A percentile compares a stretch with the other conserved stretches of the same genome.
Conservation (phyloP, 2,329 filamentous ascomycete genomes). For the Alternaria gansuensis region DNA sequence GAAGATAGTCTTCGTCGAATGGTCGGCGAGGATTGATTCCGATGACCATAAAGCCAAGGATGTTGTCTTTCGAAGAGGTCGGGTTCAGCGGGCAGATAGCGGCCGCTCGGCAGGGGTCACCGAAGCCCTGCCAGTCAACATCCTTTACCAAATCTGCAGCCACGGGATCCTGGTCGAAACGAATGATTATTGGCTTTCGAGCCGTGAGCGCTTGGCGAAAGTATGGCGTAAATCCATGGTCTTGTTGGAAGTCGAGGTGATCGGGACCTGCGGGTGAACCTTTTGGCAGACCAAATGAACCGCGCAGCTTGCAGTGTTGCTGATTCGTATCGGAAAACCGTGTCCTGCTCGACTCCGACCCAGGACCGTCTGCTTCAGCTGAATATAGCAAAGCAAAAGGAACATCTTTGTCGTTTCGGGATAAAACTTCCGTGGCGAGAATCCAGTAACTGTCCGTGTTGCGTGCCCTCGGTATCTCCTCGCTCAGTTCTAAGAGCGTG, state of each 20-base stretch:
- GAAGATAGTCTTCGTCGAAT: conserved; percentile 53
- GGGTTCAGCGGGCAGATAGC: conserved; percentile 51
- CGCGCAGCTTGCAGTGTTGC: conserved; percentile 35
- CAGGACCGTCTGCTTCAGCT: conserved; percentile 23
- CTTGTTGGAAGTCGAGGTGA: conserved; percentile 33
- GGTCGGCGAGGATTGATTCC: conserved; percentile 53
- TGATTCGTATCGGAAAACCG: conserved; percentile 18
- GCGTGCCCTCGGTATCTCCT: conserved; percentile 73
- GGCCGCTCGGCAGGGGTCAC: conserved; percentile 46
- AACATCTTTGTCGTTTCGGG: conserved; percentile 68
- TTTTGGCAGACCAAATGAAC: conserved; percentile 32
- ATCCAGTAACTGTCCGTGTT: conserved; percentile 76
- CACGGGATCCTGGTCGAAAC: conserved; percentile 43
- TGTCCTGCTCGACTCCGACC: conserved; percentile 18
- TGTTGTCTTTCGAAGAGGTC: conserved; percentile 42
- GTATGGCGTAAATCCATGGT: conserved; percentile 33
- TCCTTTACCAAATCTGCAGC: conserved; percentile 36
- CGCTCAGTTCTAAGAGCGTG: conserved; percentile 54
- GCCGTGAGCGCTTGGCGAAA: conserved; percentile 43
- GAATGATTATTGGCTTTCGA: conserved; percentile 40
- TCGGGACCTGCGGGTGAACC: conserved; percentile 35
- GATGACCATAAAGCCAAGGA: conserved; percentile 53
- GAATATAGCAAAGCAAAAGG: conserved; percentile 42
- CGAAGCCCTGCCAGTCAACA: conserved; percentile 47
- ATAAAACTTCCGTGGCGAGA: conserved; percentile 71